Evolutionary conservation across 768 basidiomycete genomes (phyloP), one percentile per base, ranked within the genome.

Genomic region (Coprinopsis cinerea): DNA sequence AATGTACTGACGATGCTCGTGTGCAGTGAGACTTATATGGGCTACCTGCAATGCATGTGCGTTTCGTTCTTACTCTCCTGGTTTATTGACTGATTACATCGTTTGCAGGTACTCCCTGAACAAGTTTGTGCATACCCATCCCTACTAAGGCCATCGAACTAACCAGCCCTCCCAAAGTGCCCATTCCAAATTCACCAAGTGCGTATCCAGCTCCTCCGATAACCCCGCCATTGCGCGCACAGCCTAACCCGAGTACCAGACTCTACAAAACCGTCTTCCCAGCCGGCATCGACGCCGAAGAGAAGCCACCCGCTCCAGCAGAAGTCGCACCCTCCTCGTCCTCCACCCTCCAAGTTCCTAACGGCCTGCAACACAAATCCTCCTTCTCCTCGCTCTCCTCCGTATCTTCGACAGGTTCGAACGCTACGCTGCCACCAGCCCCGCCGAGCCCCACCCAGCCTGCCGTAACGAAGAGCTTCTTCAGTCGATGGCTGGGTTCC

Each of bases 181-280:
- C 11, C 84, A 89, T 57, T 78, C 83, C 1, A 88, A 85, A 59
- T 90, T 87, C 56, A 73, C 79, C 7, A 88, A 82, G 83, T 85
- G 59, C 20, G 67, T 60, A 1, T 18, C 18, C 3, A 10, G 6
- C 32, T 7, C 20, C 9, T 45, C 17, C 5, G 20, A 23, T 4
- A 30, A 28, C 13, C 17, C n/a, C 24, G n/a, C n/a, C n/a, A n/a
- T n/a, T n/a, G n/a, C n/a, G n/a, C n/a, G n/a, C n/a, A n/a, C n/a
- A n/a, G n/a, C n/a, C n/a, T n/a, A n/a, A n/a, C n/a, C n/a, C n/a
- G n/a, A n/a, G n/a, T 5, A 32, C n/a, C 44, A 84, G 81, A 61
- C 65, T 87, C 3, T 85, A 79, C 67, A 85, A 80, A 58, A 75
- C 74, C 3, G 73, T 85, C 26, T 87, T 84, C 54, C 85, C 85